Evolutionary conservation across 768 basidiomycete species (phyloP).

Genomic region (Megacollybia marginata): DNA sequence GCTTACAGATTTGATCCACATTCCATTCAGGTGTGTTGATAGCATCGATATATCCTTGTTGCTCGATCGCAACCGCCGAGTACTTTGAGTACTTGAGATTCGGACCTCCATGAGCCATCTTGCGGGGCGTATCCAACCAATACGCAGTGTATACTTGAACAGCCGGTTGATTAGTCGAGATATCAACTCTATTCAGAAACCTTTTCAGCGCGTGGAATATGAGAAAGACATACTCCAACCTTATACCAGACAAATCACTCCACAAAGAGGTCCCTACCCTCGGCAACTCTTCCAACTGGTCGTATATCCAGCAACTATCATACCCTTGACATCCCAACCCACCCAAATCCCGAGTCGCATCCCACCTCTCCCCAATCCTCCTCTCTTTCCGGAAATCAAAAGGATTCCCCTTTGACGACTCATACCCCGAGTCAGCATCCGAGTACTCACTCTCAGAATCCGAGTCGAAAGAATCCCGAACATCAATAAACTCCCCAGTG

Average conservation of each 20-base stretch:
- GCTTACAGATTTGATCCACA: slow-evolving; percentile 46
- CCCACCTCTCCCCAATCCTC: background rate
- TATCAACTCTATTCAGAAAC: slow-evolving; percentile 30
- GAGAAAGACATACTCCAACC: slow-evolving; percentile 14
- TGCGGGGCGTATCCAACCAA: slow-evolving; percentile 39
- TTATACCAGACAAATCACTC: slow-evolving; percentile 43
- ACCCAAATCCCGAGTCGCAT: background rate
- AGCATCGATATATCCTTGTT: slow-evolving; percentile 45
- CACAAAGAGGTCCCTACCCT: slow-evolving; percentile 27
- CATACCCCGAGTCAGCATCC: too few species aligned
- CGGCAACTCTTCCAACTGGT: background rate
- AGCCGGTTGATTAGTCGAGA: slow-evolving; percentile 42
- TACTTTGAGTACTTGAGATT: slow-evolving; percentile 29
- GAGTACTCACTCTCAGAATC: too few species aligned
- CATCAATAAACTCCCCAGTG: slow-evolving; percentile 26
- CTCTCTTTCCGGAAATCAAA: background rate
- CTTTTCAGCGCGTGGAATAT: background rate
- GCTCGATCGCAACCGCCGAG: slow-evolving; percentile 45
- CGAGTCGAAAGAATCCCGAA: background rate
- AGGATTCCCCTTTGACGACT: background rate
- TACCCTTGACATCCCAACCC: background rate
- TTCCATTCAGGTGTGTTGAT: slow-evolving; percentile 50
- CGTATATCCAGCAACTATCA: background rate
- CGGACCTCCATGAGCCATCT: slow-evolving; percentile 41
- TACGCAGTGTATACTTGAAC: slow-evolving; percentile 43